A percentile compares a stretch with the other conserved stretches of the same genome.
These are phyloP conservation scores for Tylopilus balloui DNA, from an alignment of 768 basidiomycete genomes.

Conservation along the genomic window DNA sequence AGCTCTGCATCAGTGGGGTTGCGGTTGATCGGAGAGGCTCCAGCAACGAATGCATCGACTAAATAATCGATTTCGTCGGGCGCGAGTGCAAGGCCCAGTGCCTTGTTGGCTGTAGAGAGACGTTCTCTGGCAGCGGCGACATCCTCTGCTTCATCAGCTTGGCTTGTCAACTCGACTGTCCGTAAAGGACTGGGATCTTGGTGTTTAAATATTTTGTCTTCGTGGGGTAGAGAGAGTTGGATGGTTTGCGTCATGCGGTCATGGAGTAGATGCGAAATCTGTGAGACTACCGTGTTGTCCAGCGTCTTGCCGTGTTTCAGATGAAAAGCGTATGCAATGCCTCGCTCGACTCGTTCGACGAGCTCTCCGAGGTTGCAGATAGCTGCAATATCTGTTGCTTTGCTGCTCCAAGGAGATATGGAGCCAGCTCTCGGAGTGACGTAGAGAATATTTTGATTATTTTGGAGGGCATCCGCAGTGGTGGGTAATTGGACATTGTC, in stretches of 20 bases:
- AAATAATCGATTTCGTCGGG: conserved; percentile 90
- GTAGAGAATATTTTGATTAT: conserved; percentile 49
- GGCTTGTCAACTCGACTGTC: conserved; percentile 55
- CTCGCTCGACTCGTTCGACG: conserved; percentile 84
- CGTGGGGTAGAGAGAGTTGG: conserved; percentile 52
- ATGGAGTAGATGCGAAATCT: conserved; percentile 69
- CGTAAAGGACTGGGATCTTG: conserved; percentile 63
- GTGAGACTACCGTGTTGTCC: conserved; percentile 43
- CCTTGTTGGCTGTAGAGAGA: conserved; percentile 72
- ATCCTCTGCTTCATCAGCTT: conserved; percentile 21
- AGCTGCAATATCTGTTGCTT: conserved; percentile 91
- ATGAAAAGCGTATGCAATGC: conserved; percentile 63
- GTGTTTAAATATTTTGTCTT: conserved; percentile 55
- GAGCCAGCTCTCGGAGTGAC: conserved; percentile 84
- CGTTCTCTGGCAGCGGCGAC: conserved; percentile 49
- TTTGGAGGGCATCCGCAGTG: conserved; percentile 36
- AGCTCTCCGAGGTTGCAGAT: conserved; percentile 76
- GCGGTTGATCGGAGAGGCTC: conserved; percentile 58
- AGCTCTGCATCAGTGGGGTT: conserved; percentile 96
- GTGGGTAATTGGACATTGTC: conserved; percentile 55
- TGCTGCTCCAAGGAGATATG: conserved; percentile 98
- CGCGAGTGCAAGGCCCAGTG: conserved; percentile 87
- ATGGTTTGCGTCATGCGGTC: conserved; percentile 97
- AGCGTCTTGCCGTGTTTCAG: conserved; percentile 39
- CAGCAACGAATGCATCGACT: conserved; percentile 81